Percentiles rank a stretch among this genome's conserved stretches.
phyloP scores from a whole-genome alignment of 768 basidiomycete species.

The Ramaria sp. region DNA sequence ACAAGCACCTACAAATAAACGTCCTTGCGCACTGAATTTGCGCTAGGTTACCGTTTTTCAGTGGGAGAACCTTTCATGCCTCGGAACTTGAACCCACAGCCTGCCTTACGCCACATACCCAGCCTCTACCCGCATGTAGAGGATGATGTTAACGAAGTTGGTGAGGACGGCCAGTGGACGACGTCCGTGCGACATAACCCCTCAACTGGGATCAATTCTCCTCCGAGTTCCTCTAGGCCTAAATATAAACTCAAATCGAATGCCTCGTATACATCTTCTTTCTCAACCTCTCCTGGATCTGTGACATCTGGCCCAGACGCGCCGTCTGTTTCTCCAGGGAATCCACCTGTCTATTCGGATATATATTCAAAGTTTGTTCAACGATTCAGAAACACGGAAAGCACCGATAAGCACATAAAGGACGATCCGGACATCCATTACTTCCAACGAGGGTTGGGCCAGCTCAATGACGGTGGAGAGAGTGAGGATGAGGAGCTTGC shows the following conservation, averaged over 20 bases:
- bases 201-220: not conserved
- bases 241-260: constrained; percentile 21
- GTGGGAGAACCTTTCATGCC: not conserved
- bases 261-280: constrained; percentile 19
- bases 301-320: not conserved
- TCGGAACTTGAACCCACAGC: not conserved
- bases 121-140: constrained; percentile 58
- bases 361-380: constrained; percentile 74
- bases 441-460: constrained; percentile 59
- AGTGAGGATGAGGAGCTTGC: constrained; percentile 65
- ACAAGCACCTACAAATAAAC: not conserved
- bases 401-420: constrained; percentile 53
- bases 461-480: constrained; percentile 56
- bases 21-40: not conserved
- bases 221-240: not conserved
- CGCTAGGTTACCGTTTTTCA: not conserved
- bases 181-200: constrained; percentile 1
- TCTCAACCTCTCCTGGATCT: constrained; percentile 19
- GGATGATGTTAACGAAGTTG: constrained; percentile 32
- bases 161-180: constrained; percentile 30
- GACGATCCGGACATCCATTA: constrained; percentile 80
- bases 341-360: constrained; percentile 35
- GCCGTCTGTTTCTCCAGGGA: not conserved
- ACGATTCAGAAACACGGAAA: constrained; percentile 55
- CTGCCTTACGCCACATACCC: constrained; percentile 40